Evolutionary conservation across 2,329 filamentous ascomycete species (phyloP).

Genomic region (Colletotrichum neosansevieriae): DNA sequence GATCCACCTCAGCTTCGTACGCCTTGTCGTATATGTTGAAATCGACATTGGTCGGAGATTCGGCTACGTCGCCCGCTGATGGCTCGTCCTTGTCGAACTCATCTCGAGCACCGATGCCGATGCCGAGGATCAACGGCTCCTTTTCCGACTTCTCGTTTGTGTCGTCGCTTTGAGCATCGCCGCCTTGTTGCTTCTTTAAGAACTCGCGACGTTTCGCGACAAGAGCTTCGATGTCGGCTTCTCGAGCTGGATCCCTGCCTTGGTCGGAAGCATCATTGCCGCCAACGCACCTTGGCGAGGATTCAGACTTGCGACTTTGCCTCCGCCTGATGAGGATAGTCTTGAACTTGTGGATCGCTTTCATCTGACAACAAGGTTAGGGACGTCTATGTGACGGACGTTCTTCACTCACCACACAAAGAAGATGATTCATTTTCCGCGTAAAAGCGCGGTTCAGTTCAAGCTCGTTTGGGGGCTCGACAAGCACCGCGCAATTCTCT

Average conservation of each 20-base stretch:
- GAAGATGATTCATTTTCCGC: slow-evolving; percentile 84
- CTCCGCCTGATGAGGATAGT: slow-evolving; percentile 65
- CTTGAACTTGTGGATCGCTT: slow-evolving; percentile 92
- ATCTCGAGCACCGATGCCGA: slow-evolving; percentile 74
- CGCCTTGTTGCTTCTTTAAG: slow-evolving; percentile 50
- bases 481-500: slow-evolving; percentile 85
- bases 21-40: slow-evolving; percentile 91
- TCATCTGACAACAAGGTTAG: slow-evolving; percentile 69
- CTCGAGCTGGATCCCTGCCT: slow-evolving; percentile 52
- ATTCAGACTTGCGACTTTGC: slow-evolving; percentile 29
- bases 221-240: slow-evolving; percentile 63
- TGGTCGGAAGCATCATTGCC: slow-evolving; percentile 41
- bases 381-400: slow-evolving; percentile 4
- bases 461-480: slow-evolving; percentile 88
- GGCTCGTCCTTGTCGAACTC: slow-evolving; percentile 56
- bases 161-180: slow-evolving; percentile 56
- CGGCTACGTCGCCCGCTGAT: slow-evolving; percentile 72
- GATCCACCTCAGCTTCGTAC: slow-evolving; percentile 84
- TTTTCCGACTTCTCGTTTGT: slow-evolving; percentile 74
- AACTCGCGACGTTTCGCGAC: slow-evolving; percentile 61
- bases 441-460: slow-evolving; percentile 94
- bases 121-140: slow-evolving; percentile 76
- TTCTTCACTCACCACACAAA: slow-evolving; percentile 76
- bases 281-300: slow-evolving; percentile 19
- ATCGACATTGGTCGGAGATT: slow-evolving; percentile 86